Percentiles rank a stretch among this genome's conserved stretches.
Conservation (phyloP, 2,329 filamentous ascomycete species). For the Xylaria sp. region DNA sequence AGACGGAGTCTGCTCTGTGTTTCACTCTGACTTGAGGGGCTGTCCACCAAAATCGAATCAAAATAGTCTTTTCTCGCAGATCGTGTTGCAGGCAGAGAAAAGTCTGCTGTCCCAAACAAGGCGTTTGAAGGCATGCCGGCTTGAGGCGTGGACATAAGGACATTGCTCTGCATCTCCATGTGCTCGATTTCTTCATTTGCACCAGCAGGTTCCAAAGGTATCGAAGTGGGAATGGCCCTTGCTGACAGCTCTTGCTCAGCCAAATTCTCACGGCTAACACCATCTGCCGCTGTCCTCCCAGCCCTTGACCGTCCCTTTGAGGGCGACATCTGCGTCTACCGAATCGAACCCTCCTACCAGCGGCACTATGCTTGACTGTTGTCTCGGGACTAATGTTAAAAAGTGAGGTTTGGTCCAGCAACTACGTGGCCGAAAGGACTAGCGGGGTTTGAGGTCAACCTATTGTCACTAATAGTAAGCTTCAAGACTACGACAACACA, state of each 20-base stretch:
- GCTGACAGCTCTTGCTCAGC: background rate
- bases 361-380: constrained; percentile 4
- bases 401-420: background rate
- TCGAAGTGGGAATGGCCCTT: background rate
- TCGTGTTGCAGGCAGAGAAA: constrained; percentile 24
- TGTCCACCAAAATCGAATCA: constrained; percentile 20
- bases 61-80: constrained; percentile 28
- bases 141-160: constrained; percentile 29
- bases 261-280: background rate
- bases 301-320: constrained; percentile 1
- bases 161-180: constrained; percentile 5
- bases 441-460: background rate
- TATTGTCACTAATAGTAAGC: constrained; percentile 19
- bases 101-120: constrained; percentile 17
- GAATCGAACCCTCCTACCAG: background rate
- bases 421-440: background rate
- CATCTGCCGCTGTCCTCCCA: background rate
- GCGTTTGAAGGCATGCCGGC: background rate
- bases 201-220: background rate
- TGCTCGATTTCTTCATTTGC: background rate
- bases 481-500: background rate
- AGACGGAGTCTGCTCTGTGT: constrained; percentile 32
- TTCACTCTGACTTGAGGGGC: constrained; percentile 18
- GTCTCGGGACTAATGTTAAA: background rate
- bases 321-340: constrained; percentile 18